Percentiles rank a stretch among this genome's conserved stretches.
Evolutionary conservation across 176 grass and related monocot species (phyloP).

Genomic region (Lolium perenne): DNA sequence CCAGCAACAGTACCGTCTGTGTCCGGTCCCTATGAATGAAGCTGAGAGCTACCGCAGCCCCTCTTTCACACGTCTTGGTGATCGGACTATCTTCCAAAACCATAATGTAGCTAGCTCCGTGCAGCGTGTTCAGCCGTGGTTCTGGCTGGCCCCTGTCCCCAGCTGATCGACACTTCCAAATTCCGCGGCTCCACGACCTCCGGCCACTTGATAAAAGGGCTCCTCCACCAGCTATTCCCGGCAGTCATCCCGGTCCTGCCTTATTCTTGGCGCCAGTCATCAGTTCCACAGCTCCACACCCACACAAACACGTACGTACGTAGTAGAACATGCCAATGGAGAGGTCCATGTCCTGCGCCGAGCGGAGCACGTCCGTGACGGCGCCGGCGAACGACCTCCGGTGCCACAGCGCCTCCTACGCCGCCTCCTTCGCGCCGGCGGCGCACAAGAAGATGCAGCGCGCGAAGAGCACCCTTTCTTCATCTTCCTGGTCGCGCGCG

Average conservation of each 20-base stretch:
- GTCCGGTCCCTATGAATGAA: not conserved
- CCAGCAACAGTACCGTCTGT: not conserved
- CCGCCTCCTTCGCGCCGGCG: constrained; percentile 35
- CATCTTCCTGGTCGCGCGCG: constrained; percentile 17
- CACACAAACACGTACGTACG: not conserved
- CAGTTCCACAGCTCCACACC: not conserved
- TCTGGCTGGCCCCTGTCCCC: not conserved
- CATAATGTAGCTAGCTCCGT: not conserved
- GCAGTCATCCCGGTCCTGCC: not conserved
- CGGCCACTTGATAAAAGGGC: constrained; percentile 5
- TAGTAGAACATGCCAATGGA: constrained; percentile 48
- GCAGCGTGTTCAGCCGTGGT: not conserved
- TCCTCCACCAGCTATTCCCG: not conserved
- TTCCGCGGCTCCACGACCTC: not conserved
- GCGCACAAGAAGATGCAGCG: constrained; percentile 27
- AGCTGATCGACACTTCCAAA: not conserved
- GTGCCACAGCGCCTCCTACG: constrained; percentile 64
- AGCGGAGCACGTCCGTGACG: constrained; percentile 14
- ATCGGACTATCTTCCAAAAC: not conserved
- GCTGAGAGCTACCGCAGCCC: not conserved
- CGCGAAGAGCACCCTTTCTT: constrained; percentile 29
- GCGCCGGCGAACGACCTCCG: constrained; percentile 45
- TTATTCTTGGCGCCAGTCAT: constrained; percentile 1
- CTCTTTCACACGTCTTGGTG: not conserved
- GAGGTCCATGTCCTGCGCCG: constrained; percentile 57